phyloP scores from a whole-genome alignment of 495 filamentous ascomycete genomes.

The Penicillium fimorum region DNA sequence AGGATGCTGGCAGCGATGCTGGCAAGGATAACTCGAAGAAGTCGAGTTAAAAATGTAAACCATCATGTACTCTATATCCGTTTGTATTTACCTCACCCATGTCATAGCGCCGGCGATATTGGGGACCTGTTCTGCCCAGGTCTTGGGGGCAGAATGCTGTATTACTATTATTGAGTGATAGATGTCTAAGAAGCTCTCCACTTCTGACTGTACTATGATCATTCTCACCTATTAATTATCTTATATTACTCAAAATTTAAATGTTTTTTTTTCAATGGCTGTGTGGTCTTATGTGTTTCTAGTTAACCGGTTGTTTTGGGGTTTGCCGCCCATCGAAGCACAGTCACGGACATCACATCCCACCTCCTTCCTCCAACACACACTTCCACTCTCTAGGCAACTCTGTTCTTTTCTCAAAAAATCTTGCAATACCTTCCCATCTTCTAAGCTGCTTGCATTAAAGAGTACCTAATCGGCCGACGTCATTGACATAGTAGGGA shows the following conservation, averaged over 20 bases:
- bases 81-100: slow-evolving; percentile 35
- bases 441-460: slow-evolving; percentile 1
- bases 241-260: background rate
- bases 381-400: slow-evolving; percentile 5
- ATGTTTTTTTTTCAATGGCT: slow-evolving; percentile 1
- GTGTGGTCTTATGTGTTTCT: slow-evolving; percentile 1
- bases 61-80: slow-evolving; percentile 27
- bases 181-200: slow-evolving; percentile 29
- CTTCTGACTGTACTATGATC: slow-evolving; percentile 12
- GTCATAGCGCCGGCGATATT: slow-evolving; percentile 51
- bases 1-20: slow-evolving; percentile 34
- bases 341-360: slow-evolving; percentile 25
- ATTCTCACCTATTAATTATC: background rate
- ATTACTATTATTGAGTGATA: slow-evolving; percentile 26
- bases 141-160: slow-evolving; percentile 23
- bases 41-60: slow-evolving; percentile 44
- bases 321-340: slow-evolving; percentile 23
- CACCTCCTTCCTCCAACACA: slow-evolving; percentile 12
- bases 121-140: slow-evolving; percentile 24
- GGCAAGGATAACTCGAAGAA: slow-evolving; percentile 49
- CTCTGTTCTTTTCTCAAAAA: slow-evolving; percentile 9
- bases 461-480: slow-evolving; percentile 8
- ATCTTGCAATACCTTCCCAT: background rate
- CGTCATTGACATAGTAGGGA: slow-evolving; percentile 26
- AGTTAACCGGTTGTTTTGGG: background rate